Base-by-base conservation (phyloP, 2,329 filamentous ascomycete genomes). In the Metarhizium anisopliae region DNA sequence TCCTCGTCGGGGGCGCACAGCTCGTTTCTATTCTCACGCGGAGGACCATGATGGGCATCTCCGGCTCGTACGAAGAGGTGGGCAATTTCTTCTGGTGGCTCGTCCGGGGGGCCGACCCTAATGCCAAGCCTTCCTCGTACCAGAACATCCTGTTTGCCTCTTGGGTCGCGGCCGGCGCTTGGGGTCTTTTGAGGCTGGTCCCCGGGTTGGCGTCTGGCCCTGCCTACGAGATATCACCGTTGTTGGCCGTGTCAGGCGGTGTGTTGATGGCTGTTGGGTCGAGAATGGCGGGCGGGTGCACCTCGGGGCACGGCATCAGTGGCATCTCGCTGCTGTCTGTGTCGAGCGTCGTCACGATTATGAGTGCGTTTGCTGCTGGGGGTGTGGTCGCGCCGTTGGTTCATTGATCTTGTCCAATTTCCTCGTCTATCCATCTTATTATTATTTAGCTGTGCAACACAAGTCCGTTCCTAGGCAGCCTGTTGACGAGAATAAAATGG, bases 241-340 rank as follows among this genome's bases (percentile, higher is more conserved):
- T 62, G 2, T 64, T 71, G 58, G 78, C 81, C 0, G 62, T 77
- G 0, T 50, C 74, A 0, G 85, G 85, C 2, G 85, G 85, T 0
- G 70, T 78, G 3, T 57, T 78, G 14, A 80, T 87, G 70, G 75
- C 78, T 0, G 64, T 87, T 8, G 85, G 85, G 1, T 75, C 83
- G 1, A 77, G 84, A 51, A 64, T 87, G 55, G 84, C 81, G 0
- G 84, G 83, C 2, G 85, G 85, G 0, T 89, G 85, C 60, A 86
- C 85, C 0, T 85, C 82, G 5, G 85, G 85, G 0, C 85, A 89
- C 65, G 85, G 85, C 0, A 83, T 89, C 59, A 86, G 81, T 57
- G 85, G 85, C 0, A 76, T 87, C 63, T 79, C 81, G n/a, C 71
- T 84, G 58, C 70, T 87, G 52, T 83, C 80, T 0, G 69, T 79